phyloP scores from a whole-genome alignment of 2,329 filamentous ascomycete genomes.

The Thermoascus crustaceus region DNA sequence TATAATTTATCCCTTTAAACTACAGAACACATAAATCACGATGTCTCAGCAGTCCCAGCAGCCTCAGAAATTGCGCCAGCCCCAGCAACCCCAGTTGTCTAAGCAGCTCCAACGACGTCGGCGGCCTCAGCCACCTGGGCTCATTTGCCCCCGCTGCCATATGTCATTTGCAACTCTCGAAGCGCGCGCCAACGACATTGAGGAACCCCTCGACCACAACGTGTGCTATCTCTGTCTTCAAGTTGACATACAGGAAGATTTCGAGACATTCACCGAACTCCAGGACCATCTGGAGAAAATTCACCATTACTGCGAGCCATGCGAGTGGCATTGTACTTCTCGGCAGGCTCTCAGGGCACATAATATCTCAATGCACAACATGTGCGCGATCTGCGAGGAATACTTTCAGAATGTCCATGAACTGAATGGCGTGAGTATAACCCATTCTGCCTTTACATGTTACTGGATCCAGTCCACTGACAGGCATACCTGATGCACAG shows the following conservation, averaged over 20 bases:
- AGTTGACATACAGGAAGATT: slow-evolving; percentile 6
- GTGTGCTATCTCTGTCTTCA: slow-evolving; percentile 3
- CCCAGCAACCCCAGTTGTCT: no score
- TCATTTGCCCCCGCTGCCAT: slow-evolving; percentile 3
- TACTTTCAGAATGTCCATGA: slow-evolving; percentile 13
- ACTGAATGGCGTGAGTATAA: slow-evolving; percentile 10
- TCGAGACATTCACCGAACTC: slow-evolving; percentile 10
- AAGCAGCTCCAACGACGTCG: no score
- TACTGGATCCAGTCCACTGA: not conserved
- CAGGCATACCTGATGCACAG: slow-evolving; percentile 7
- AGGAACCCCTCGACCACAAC: slow-evolving; percentile 5
- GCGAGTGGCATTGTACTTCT: slow-evolving; percentile 15
- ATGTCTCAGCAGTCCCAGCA: no score
- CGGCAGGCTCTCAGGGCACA: slow-evolving; percentile 11
- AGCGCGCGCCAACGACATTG: not conserved
- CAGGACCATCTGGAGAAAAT: slow-evolving; percentile 11
- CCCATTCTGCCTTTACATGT: not conserved
- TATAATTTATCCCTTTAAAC: no score
- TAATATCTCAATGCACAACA: slow-evolving; percentile 11
- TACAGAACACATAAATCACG: no score
- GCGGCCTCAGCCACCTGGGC: slow-evolving; percentile 9
- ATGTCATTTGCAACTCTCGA: slow-evolving; percentile 1
- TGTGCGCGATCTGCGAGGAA: slow-evolving; percentile 14
- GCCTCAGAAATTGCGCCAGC: no score
- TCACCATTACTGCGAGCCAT: slow-evolving; percentile 15